Percentiles rank a stretch among this genome's conserved stretches.
Evolutionary conservation across 1,284 basidiomycete species (phyloP).

Genomic region (Cryptococcus sp.): DNA sequence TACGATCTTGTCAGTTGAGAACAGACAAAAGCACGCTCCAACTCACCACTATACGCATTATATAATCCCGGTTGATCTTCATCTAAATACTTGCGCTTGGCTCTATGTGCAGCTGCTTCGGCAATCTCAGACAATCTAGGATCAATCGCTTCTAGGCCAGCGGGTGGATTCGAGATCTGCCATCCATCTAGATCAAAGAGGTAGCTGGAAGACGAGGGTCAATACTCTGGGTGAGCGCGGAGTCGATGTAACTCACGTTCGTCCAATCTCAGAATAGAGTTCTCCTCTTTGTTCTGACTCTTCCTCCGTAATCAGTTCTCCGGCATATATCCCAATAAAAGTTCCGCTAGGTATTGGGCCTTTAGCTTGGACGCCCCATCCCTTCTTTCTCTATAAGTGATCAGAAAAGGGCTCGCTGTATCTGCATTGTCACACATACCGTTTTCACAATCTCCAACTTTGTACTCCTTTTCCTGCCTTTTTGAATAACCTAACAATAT

Average conservation of each 20-base stretch:
- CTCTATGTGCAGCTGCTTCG: conserved; percentile 17
- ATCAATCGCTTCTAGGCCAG: conserved; percentile 36
- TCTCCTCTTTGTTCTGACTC: conserved; percentile 63
- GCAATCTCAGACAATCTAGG: conserved; percentile 29
- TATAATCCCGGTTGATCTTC: conserved; percentile 41
- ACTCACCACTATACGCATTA: conserved; percentile 41
- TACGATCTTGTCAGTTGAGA: conserved; percentile 19
- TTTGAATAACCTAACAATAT: conserved; percentile 65
- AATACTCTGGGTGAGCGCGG: background rate
- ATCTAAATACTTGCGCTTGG: conserved; percentile 15
- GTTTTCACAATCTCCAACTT: conserved; percentile 61
- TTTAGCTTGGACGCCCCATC: conserved; percentile 74
- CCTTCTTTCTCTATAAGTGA: conserved; percentile 52
- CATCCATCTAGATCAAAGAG: conserved; percentile 76
- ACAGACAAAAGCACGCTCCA: background rate
- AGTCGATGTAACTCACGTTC: conserved; percentile 51
- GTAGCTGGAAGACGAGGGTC: conserved; percentile 50
- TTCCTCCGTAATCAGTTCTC: conserved; percentile 68
- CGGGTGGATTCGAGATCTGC: conserved; percentile 53
- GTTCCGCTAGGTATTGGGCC: conserved; percentile 62
- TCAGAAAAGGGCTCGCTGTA: background rate
- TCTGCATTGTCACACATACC: conserved; percentile 7
- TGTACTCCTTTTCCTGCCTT: conserved; percentile 63
- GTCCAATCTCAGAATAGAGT: conserved; percentile 67
- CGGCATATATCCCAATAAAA: conserved; percentile 78